Conservation (phyloP, 108 stramenopile species). For the Seminavis robusta region DNA sequence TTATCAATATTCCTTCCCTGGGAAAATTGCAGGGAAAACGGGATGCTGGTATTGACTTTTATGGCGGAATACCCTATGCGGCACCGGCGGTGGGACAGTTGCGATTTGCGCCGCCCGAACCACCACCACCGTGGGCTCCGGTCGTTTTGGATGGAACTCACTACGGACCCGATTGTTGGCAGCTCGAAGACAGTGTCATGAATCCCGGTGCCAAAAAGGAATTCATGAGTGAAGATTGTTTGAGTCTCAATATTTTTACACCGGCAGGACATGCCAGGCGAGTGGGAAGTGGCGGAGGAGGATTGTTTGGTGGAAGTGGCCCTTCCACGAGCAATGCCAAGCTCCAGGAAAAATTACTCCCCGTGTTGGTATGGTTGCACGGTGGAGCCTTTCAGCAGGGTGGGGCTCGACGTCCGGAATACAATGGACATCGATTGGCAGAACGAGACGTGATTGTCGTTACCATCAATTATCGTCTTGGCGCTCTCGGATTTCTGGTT, state of each 20-base stretch:
- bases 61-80: conserved; percentile 55
- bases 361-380: conserved; percentile 67
- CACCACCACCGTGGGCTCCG: conserved; percentile 42
- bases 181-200: conserved; percentile 46
- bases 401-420: conserved; percentile 43
- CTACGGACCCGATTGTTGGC: conserved; percentile 68
- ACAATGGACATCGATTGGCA: conserved; percentile 53
- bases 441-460: conserved; percentile 60
- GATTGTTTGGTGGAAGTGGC: neutral
- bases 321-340: neutral
- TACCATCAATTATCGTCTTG: conserved; percentile 69
- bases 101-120: conserved; percentile 57
- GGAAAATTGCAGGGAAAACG: conserved; percentile 46
- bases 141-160: conserved; percentile 47
- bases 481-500: conserved; percentile 68
- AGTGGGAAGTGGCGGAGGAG: conserved; percentile 6
- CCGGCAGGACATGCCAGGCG: conserved; percentile 42
- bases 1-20: conserved; percentile 12
- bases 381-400: conserved; percentile 66
- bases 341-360: conserved; percentile 18
- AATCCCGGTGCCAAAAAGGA: conserved; percentile 42
- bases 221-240: conserved; percentile 71
- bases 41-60: conserved; percentile 41
- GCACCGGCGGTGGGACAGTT: conserved; percentile 50
- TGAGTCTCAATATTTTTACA: conserved; percentile 64